Evolutionary conservation across 2,329 filamentous ascomycete genomes (phyloP).

Genomic region (Venturia oleaginea): DNA sequence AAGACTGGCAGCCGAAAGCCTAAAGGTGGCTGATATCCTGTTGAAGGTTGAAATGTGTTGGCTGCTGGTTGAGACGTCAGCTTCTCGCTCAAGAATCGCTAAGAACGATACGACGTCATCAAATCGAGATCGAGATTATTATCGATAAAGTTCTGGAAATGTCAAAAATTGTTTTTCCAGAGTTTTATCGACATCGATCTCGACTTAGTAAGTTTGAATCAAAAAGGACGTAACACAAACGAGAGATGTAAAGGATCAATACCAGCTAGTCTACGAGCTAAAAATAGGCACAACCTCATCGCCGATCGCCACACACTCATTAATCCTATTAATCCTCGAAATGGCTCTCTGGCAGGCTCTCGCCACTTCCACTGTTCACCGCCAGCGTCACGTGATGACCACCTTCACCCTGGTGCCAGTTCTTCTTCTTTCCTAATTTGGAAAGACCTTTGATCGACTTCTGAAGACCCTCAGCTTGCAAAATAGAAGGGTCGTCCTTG

Average conservation of each 20-base stretch:
- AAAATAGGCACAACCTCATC: background rate
- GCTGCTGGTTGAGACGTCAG: too few species aligned
- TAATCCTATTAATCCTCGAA: background rate
- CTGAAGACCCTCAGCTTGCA: constrained; percentile 22
- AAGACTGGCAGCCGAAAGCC: too few species aligned
- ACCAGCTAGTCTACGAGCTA: background rate
- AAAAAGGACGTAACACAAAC: background rate
- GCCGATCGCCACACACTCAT: background rate
- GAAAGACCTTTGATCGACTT: constrained; percentile 24
- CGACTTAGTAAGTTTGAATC: too few species aligned
- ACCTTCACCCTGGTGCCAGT: constrained; percentile 21
- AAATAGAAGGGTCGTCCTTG: background rate
- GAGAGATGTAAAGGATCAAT: background rate
- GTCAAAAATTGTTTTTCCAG: background rate
- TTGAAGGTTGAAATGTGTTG: too few species aligned
- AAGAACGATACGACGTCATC: too few species aligned
- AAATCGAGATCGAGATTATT: background rate
- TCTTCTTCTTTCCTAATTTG: constrained; percentile 33
- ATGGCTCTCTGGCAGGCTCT: background rate
- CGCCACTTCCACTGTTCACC: constrained; percentile 1
- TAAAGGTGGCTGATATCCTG: too few species aligned
- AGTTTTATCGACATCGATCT: background rate
- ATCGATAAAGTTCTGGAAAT: background rate
- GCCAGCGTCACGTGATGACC: constrained; percentile 6
- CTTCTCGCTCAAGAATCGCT: too few species aligned